phyloP scores from a whole-genome alignment of 192 early-diverging fungal genomes.

The Radiomyces spectabilis region DNA sequence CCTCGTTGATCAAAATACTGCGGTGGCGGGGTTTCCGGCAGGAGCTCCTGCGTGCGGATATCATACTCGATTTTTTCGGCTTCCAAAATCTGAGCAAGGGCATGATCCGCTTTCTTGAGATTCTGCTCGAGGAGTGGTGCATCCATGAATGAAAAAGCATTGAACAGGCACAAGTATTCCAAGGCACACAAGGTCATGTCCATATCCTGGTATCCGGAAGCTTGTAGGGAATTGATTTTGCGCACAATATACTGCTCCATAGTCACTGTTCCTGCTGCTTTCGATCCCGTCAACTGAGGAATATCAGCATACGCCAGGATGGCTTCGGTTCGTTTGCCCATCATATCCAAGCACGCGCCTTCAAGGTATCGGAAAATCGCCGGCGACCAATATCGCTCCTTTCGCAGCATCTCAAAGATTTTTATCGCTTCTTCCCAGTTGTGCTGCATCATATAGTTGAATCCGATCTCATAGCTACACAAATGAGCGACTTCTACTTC shows the following conservation, averaged over 20 bases:
- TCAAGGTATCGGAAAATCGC: conserved; percentile 42
- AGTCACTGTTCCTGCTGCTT: conserved; percentile 32
- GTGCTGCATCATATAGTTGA: conserved; percentile 21
- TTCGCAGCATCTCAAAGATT: conserved; percentile 9
- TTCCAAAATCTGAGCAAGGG: conserved; percentile 16
- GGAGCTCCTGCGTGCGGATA: conserved; percentile 22
- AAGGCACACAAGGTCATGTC: conserved; percentile 34
- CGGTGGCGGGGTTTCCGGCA: conserved; percentile 21
- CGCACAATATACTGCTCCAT: conserved; percentile 43
- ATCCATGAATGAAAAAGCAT: conserved; percentile 40
- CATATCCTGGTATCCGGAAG: conserved; percentile 29
- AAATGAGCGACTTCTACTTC: conserved; percentile 15
- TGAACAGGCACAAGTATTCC: conserved; percentile 45
- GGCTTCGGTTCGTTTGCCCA: conserved; percentile 66
- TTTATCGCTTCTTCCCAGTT: conserved; percentile 17
- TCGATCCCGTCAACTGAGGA: conserved; percentile 25
- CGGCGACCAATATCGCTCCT: conserved; percentile 42
- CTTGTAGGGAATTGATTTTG: conserved; percentile 35
- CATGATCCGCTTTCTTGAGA: conserved; percentile 15
- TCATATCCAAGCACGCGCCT: conserved; percentile 38
- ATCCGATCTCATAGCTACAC: conserved; percentile 20
- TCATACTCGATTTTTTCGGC: conserved; percentile 24
- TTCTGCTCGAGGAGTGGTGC: conserved; percentile 12
- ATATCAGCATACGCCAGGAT: conserved; percentile 54
- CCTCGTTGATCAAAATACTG: conserved; percentile 32